Conservation (phyloP, 768 basidiomycete species). For the Agrocybe pediades region DNA sequence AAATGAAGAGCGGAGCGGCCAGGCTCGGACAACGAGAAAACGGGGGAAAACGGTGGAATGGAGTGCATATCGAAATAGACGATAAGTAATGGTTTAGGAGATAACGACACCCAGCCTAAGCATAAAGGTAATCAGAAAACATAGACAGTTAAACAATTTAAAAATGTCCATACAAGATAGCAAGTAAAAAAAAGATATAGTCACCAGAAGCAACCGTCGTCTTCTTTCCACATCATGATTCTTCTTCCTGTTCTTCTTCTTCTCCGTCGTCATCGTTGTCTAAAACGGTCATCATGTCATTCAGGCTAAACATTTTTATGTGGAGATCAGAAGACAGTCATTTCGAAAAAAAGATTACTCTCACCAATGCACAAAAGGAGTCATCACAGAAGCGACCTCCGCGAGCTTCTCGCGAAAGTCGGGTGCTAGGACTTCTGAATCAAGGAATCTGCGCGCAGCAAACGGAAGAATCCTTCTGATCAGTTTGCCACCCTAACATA, state of each 20-base stretch:
- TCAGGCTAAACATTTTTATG: slow-evolving; percentile 49
- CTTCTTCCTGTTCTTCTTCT: slow-evolving; percentile 16
- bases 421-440: slow-evolving; percentile 67
- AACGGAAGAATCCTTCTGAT: no score
- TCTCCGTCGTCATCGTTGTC: slow-evolving; percentile 29
- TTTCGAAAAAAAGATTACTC: slow-evolving; percentile 13
- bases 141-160: no score
- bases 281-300: slow-evolving; percentile 69
- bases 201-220: background rate
- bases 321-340: background rate
- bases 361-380: slow-evolving; percentile 82
- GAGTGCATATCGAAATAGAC: no score
- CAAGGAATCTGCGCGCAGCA: slow-evolving; percentile 79
- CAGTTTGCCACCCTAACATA: no score
- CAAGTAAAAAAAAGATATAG: background rate
- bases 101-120: no score
- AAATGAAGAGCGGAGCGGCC: no score
- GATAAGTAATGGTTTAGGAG: no score
- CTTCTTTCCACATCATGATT: background rate
- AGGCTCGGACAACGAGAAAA: no score
- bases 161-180: background rate
- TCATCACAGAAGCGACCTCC: slow-evolving; percentile 52
- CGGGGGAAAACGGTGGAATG: no score
- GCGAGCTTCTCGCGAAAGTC: slow-evolving; percentile 68
- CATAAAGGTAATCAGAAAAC: no score